phyloP scores from a whole-genome alignment of 306 rosid species.

The Vachellia collinsii region DNA sequence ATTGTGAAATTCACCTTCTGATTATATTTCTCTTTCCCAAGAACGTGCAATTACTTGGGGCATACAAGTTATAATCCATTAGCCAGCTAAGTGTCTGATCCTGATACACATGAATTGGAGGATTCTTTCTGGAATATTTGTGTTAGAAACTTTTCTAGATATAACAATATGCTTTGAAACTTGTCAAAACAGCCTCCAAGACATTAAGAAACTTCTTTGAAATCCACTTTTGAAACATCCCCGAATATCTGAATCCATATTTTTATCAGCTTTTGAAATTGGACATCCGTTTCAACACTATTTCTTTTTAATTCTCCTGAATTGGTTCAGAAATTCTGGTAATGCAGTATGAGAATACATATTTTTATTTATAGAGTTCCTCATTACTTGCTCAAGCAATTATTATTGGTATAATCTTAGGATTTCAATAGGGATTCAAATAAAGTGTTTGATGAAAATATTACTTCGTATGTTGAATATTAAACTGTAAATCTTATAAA shows the following conservation, averaged over 20 bases:
- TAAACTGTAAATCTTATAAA: constrained; percentile 3
- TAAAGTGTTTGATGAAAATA: not conserved
- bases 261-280: not conserved
- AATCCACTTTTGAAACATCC: not conserved
- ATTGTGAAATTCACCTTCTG: constrained; percentile 7
- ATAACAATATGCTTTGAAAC: not conserved
- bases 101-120: not conserved
- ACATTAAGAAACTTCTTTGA: not conserved
- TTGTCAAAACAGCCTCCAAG: constrained; percentile 12
- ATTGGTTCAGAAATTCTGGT: constrained; percentile 4
- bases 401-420: not conserved
- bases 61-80: constrained; percentile 17
- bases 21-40: constrained; percentile 3
- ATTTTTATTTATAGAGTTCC: not conserved
- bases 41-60: constrained; percentile 7
- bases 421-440: not conserved
- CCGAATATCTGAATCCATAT: constrained; percentile 12
- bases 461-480: constrained; percentile 2
- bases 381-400: not conserved
- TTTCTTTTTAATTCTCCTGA: not conserved
- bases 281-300: constrained; percentile 8
- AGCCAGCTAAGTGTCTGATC: not conserved
- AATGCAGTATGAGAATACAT: not conserved
- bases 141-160: constrained; percentile 16
- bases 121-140: not conserved